phyloP scores from a whole-genome alignment of 345 rosid species.

The Corchorus capsularis region DNA sequence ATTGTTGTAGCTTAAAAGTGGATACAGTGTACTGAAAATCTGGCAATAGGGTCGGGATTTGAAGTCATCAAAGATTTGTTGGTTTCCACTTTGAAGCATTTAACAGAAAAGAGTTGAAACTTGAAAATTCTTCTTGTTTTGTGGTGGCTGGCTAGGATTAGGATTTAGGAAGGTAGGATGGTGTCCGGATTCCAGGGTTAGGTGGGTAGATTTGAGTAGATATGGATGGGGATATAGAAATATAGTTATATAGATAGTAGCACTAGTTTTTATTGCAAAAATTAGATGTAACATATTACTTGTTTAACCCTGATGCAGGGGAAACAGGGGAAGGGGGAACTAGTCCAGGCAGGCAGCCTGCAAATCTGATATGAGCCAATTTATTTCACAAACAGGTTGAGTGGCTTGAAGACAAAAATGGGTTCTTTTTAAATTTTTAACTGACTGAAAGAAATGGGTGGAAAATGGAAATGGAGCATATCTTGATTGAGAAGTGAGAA shows the following conservation, averaged over 20 bases:
- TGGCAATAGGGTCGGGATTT: neutral
- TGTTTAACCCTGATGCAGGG: neutral
- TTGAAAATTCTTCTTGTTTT: neutral
- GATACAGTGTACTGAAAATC: neutral
- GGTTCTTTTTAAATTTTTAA: neutral
- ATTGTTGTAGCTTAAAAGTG: neutral
- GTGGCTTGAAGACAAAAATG: slow-evolving; percentile 20
- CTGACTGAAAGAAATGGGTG: neutral
- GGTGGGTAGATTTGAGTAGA: slow-evolving; percentile 10
- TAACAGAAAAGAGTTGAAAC: neutral
- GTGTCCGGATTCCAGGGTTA: slow-evolving; percentile 15
- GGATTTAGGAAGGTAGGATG: neutral
- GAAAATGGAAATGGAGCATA: neutral
- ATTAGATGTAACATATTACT: neutral
- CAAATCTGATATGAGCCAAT: neutral
- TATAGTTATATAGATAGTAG: too few species aligned
- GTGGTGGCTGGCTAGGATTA: neutral
- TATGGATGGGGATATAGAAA: neutral
- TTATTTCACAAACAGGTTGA: too few species aligned
- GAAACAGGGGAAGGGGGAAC: neutral
- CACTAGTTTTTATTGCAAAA: too few species aligned
- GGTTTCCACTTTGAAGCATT: slow-evolving; percentile 16
- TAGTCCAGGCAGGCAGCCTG: neutral
- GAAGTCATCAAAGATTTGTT: neutral
- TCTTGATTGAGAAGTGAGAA: neutral